Percentiles rank a stretch among this genome's conserved stretches.
phyloP scores from a whole-genome alignment of 1,284 basidiomycete species.

The Grifola frondosa region DNA sequence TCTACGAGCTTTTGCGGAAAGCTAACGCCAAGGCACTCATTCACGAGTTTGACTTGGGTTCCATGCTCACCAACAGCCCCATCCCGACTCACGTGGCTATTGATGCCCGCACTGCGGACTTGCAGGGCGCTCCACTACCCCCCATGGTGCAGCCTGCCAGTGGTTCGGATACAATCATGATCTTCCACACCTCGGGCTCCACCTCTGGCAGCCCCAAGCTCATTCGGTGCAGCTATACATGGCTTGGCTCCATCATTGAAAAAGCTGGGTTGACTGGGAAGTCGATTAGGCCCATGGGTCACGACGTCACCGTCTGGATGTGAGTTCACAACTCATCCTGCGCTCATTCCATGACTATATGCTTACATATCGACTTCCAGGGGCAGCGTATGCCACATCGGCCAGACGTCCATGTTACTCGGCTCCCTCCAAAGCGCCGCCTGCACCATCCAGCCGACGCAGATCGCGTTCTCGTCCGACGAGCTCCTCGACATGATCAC shows the following conservation, averaged over 20 bases:
- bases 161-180: slow-evolving; percentile 45
- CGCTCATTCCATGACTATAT: not conserved
- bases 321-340: slow-evolving; percentile 17
- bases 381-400: slow-evolving; percentile 33
- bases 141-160: slow-evolving; percentile 28
- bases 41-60: slow-evolving; percentile 48
- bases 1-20: slow-evolving; percentile 59
- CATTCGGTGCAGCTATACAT: slow-evolving; percentile 60
- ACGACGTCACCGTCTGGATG: slow-evolving; percentile 53
- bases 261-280: slow-evolving; percentile 55
- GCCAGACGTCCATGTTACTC: slow-evolving; percentile 49
- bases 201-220: slow-evolving; percentile 74
- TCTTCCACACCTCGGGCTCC: slow-evolving; percentile 74
- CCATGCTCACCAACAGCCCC: slow-evolving; percentile 40
- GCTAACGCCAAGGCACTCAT: slow-evolving; percentile 59
- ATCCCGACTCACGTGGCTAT: slow-evolving; percentile 46
- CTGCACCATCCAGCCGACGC: slow-evolving; percentile 67
- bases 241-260: slow-evolving; percentile 53
- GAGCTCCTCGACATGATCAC: slow-evolving; percentile 70
- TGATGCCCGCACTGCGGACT: slow-evolving; percentile 35
- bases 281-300: slow-evolving; percentile 48
- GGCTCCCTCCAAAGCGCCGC: slow-evolving; percentile 69
- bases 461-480: slow-evolving; percentile 57
- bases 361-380: too few species aligned
- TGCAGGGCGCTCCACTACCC: slow-evolving; percentile 17